Base-by-base conservation (phyloP, 2,329 filamentous ascomycete genomes). In the Hymenoscyphus occultus region DNA sequence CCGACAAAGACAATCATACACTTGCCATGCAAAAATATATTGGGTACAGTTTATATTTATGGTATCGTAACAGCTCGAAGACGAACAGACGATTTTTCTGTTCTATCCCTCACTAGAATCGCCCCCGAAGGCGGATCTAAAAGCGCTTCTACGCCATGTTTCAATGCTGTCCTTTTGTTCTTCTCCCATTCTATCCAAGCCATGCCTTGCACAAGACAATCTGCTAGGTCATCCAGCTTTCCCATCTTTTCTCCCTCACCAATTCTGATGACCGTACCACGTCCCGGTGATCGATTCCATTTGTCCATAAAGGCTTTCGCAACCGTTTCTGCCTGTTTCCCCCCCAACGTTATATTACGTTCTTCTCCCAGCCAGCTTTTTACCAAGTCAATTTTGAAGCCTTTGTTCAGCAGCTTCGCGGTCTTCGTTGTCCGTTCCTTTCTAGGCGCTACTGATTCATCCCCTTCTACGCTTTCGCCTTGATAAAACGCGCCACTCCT, bases 171-270 rank as follows among this genome's bases (percentile, higher is more conserved):
- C 32, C 72, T 73, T 67, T 77, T 78, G 70, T 90, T 90, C 70
- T 81, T 78, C 73, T 92, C 86, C 92, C 92, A 96, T 66, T 87
- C 82, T 45, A 92, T 76, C 87, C 90, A 94, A 2, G 90, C 88
- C 65, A 92, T 81, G 1, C 87, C 92, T 76, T 96, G 92, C 62
- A 95, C 75, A 32, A 95, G 78, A 74, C 88, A 90, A 78, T 96
- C 92, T 0, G 91, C 90, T 60, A 96, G 77, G 78, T 96, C 92
- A 76, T 96, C 92, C 62, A 94, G 76, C 76, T 95, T 95, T n/a
- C 69, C 75, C 59, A 74, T 68, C 65, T 71, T 71, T 64, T 73
- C 70, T 35, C 74, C 69, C 68, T 71, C 70, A 64, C 69, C 70
- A 56, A 64, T 73, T 56, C 69, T 73, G 62, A 56, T 39, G 39